Conservation (phyloP, 2,329 filamentous ascomycete species). For the Purpureocillium lavendulum region DNA sequence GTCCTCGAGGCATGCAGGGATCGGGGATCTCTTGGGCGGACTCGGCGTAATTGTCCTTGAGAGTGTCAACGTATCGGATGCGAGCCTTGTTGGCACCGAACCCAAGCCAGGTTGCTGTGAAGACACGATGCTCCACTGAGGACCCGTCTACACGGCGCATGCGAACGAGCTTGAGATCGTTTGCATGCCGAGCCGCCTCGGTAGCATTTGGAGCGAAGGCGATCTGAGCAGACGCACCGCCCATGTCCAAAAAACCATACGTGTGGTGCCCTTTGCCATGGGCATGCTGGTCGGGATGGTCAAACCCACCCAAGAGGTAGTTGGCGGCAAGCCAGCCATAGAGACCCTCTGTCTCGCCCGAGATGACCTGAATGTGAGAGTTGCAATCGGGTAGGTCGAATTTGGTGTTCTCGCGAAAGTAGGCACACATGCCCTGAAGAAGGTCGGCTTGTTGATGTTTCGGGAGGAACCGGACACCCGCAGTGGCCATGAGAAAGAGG, state of each 20-base stretch:
- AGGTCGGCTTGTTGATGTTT: slow-evolving; percentile 64
- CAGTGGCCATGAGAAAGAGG: slow-evolving; percentile 90
- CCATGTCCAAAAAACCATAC: slow-evolving; percentile 98
- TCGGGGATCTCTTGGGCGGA: slow-evolving; percentile 67
- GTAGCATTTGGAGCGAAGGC: slow-evolving; percentile 93
- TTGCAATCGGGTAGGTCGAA: slow-evolving; percentile 88
- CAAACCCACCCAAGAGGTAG: slow-evolving; percentile 87
- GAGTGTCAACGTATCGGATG: slow-evolving; percentile 67
- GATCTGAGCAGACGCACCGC: slow-evolving; percentile 93
- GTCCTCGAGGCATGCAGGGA: slow-evolving; percentile 76
- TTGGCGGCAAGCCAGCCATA: slow-evolving; percentile 98
- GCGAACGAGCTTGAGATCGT: slow-evolving; percentile 80
- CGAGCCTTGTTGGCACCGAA: slow-evolving; percentile 96
- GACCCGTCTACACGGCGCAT: slow-evolving; percentile 76
- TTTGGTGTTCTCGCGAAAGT: slow-evolving; percentile 64
- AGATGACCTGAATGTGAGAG: slow-evolving; percentile 85
- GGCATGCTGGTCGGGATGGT: slow-evolving; percentile 62
- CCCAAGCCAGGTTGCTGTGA: slow-evolving; percentile 93
- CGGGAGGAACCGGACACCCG: slow-evolving; percentile 83
- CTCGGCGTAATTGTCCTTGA: slow-evolving; percentile 58
- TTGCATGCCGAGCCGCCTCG: slow-evolving; percentile 79
- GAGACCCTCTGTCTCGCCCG: slow-evolving; percentile 88
- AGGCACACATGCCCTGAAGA: slow-evolving; percentile 72
- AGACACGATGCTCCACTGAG: slow-evolving; percentile 75
- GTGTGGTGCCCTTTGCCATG: slow-evolving; percentile 88